phyloP scores from a whole-genome alignment of 192 early-diverging fungal genomes.

The Gaertneriomyces semiglobifer region DNA sequence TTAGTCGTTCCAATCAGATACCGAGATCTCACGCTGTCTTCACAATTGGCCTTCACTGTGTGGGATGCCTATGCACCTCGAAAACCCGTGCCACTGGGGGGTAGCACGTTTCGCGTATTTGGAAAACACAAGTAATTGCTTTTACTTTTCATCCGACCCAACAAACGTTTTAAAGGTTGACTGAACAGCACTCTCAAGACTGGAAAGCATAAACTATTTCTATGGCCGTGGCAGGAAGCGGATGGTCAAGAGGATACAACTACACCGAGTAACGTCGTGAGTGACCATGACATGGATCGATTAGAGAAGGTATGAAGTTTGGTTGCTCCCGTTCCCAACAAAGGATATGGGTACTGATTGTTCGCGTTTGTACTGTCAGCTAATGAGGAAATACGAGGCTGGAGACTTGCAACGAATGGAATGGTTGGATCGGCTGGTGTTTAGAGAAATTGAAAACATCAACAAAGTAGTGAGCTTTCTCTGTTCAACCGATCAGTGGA shows the following conservation, averaged over 20 bases:
- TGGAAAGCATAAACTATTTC: constrained; percentile 72
- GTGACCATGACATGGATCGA: constrained; percentile 72
- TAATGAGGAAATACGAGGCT: constrained; percentile 77
- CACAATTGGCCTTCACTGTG: constrained; percentile 70
- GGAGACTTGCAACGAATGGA: constrained; percentile 82
- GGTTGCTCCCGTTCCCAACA: constrained; percentile 14
- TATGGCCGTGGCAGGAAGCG: constrained; percentile 68
- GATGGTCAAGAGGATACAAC: constrained; percentile 55
- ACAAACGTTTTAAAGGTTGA: not conserved
- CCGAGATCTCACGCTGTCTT: constrained; percentile 70
- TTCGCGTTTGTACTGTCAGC: constrained; percentile 21
- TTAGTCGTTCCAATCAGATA: constrained; percentile 82
- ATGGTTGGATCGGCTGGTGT: constrained; percentile 90
- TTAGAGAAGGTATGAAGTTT: constrained; percentile 68
- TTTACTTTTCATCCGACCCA: not conserved
- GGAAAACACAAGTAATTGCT: constrained; percentile 66
- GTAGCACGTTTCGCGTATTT: constrained; percentile 76
- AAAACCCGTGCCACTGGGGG: constrained; percentile 70
- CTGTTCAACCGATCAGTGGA: not conserved
- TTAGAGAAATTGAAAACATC: constrained; percentile 84
- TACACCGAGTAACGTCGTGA: constrained; percentile 54
- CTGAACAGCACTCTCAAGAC: constrained; percentile 70
- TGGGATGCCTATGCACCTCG: constrained; percentile 78
- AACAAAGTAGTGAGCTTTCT: constrained; percentile 50
- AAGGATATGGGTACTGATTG: constrained; percentile 2